Evolutionary conservation across 129 eudicot species (phyloP).

Genomic region (Flaveria brownii): DNA sequence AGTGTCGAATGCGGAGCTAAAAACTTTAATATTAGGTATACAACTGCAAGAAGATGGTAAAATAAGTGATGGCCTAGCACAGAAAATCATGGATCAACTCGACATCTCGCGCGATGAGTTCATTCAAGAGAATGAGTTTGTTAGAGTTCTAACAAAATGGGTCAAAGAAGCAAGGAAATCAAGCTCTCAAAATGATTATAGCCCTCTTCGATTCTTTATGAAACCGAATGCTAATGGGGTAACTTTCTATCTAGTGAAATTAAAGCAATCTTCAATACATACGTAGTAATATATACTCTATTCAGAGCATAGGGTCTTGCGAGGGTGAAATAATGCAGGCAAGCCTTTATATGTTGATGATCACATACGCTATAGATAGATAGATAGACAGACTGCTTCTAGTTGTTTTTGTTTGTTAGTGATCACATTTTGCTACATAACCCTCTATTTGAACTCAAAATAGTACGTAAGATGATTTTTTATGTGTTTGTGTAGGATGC

Average conservation of each 20-base stretch:
- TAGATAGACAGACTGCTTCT: too few relatives aligned
- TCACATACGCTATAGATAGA: too few relatives aligned
- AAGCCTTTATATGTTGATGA: too few relatives aligned
- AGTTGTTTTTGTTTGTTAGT: too few relatives aligned
- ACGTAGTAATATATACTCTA: too few relatives aligned
- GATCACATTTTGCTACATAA: too few relatives aligned
- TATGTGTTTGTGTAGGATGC: conserved; percentile 28
- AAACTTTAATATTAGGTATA: conserved; percentile 49
- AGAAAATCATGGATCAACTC: conserved; percentile 46
- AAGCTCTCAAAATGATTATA: conserved; percentile 16
- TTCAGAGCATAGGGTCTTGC: too few relatives aligned
- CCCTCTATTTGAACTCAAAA: neutral
- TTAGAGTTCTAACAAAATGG: conserved; percentile 41
- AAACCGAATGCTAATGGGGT: conserved; percentile 22
- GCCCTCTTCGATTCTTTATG: conserved; percentile 30
- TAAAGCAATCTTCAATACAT: too few relatives aligned
- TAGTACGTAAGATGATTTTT: neutral
- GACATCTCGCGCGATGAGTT: conserved; percentile 45
- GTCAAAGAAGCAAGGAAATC: conserved; percentile 33
- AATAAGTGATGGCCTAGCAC: conserved; percentile 32
- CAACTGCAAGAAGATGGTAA: conserved; percentile 44
- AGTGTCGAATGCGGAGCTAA: conserved; percentile 52
- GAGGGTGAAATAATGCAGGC: too few relatives aligned
- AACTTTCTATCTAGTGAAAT: conserved; percentile 18
- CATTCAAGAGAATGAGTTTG: conserved; percentile 52